Evolutionary conservation across 2,329 filamentous ascomycete species (phyloP).

Genomic region (Sarocladium oryzae): DNA sequence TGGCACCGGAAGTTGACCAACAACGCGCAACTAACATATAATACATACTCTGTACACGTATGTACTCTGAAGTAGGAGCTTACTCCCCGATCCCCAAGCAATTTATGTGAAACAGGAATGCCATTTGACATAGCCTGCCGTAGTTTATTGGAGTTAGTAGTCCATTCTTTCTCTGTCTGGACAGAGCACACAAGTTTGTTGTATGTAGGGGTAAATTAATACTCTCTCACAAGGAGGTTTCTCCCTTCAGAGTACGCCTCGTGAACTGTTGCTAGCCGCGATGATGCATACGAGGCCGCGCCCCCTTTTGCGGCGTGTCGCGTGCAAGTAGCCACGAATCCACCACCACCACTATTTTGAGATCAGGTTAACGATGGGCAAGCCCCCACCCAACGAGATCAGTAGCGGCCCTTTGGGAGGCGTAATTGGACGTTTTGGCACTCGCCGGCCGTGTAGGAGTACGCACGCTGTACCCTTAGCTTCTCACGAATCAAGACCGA

Average conservation of each 20-base stretch:
- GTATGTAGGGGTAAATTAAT: neutral
- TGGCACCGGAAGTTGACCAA: neutral
- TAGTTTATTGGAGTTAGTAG: neutral
- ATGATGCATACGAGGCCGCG: neutral
- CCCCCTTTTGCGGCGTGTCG: constrained; percentile 2
- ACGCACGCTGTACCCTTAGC: too few species aligned
- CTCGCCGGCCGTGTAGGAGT: too few species aligned
- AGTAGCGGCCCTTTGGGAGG: too few species aligned
- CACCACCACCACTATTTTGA: neutral
- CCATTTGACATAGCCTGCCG: neutral
- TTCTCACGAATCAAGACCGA: too few species aligned
- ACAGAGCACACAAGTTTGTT: too few species aligned
- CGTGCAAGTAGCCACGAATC: neutral
- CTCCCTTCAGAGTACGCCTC: too few species aligned
- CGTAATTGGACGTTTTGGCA: too few species aligned
- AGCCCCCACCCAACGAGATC: too few species aligned
- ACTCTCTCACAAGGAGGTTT: neutral
- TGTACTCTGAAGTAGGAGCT: neutral
- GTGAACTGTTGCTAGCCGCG: neutral
- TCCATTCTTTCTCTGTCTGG: too few species aligned
- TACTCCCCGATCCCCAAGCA: neutral
- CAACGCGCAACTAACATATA: too few species aligned
- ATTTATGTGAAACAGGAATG: neutral
- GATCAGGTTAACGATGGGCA: too few species aligned
- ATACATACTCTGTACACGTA: too few species aligned